These are phyloP conservation scores for Magnusiomyces suaveolens DNA, from an alignment of 1,139 yeast species.

Conservation along the genomic window DNA sequence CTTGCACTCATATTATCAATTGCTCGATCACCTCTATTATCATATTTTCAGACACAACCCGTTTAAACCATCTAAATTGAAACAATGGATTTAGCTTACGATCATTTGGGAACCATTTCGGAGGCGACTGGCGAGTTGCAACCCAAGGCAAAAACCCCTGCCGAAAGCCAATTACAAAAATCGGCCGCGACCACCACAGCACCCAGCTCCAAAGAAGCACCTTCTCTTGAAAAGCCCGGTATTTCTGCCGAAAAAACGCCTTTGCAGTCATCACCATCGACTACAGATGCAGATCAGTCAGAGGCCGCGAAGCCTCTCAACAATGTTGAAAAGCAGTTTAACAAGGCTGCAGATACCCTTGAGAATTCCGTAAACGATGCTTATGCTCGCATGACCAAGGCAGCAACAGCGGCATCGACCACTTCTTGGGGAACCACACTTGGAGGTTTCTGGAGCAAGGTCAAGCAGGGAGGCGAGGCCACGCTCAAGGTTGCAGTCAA, in stretches of 20 bases:
- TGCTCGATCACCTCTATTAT: not conserved
- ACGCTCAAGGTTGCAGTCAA: conserved; percentile 37
- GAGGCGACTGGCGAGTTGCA: not conserved
- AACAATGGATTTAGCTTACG: conserved; percentile 2
- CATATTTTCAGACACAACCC: not conserved
- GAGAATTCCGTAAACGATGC: conserved; percentile 3
- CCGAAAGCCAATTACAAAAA: no score
- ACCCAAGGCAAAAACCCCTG: not conserved
- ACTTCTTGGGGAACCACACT: conserved; percentile 23
- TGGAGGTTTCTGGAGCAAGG: conserved; percentile 32
- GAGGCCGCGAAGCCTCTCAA: not conserved
- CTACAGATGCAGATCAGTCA: no score
- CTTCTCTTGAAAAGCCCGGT: no score
- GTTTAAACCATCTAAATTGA: not conserved
- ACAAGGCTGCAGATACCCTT: conserved; percentile 2
- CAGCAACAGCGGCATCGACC: conserved; percentile 34
- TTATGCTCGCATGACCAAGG: conserved; percentile 13
- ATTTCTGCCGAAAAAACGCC: no score
- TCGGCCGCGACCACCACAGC: no score
- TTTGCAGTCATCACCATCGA: no score
- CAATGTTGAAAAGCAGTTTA: not conserved
- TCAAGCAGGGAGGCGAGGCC: conserved; percentile 33
- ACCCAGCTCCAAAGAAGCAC: no score
- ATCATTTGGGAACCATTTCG: conserved; percentile 1
- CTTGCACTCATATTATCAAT: no score